Evolutionary conservation across 371 early-diverging fungal genomes (phyloP).

Genomic region (Dinochytrium kinnereticum): DNA sequence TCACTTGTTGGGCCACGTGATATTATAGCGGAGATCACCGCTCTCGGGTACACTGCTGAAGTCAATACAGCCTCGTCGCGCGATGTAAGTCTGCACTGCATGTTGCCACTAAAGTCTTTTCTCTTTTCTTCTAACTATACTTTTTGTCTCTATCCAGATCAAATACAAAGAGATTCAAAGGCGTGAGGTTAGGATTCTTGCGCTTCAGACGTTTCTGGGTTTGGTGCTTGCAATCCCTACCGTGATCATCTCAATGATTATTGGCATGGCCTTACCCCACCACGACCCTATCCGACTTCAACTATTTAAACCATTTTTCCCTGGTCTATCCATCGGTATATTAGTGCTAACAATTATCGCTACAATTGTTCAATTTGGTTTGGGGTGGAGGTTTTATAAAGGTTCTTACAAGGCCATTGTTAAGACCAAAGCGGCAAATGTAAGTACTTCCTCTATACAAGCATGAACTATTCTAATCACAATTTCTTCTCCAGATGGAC

Average conservation of each 20-base stretch:
- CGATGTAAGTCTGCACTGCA: neutral
- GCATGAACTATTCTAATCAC: neutral
- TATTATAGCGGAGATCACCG: constrained; percentile 72
- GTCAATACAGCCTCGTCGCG: constrained; percentile 42
- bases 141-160: constrained; percentile 53
- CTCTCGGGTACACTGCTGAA: constrained; percentile 78
- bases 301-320: constrained; percentile 37
- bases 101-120: neutral
- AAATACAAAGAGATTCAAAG: constrained; percentile 77
- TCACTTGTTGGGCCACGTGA: constrained; percentile 69
- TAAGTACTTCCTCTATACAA: constrained; percentile 19
- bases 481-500: constrained; percentile 87
- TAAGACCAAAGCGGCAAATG: constrained; percentile 46
- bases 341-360: constrained; percentile 68
- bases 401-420: constrained; percentile 68
- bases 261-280: constrained; percentile 57
- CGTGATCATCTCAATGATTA: constrained; percentile 79
- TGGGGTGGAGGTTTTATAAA: constrained; percentile 80
- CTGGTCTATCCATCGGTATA: constrained; percentile 52
- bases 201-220: constrained; percentile 61
- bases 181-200: constrained; percentile 76
- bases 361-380: constrained; percentile 85
- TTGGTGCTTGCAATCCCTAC: constrained; percentile 79
- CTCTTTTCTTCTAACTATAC: neutral
- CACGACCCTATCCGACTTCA: constrained; percentile 58